Base-by-base conservation (phyloP, 2,329 filamentous ascomycete genomes). In the Basipetospora sp. region DNA sequence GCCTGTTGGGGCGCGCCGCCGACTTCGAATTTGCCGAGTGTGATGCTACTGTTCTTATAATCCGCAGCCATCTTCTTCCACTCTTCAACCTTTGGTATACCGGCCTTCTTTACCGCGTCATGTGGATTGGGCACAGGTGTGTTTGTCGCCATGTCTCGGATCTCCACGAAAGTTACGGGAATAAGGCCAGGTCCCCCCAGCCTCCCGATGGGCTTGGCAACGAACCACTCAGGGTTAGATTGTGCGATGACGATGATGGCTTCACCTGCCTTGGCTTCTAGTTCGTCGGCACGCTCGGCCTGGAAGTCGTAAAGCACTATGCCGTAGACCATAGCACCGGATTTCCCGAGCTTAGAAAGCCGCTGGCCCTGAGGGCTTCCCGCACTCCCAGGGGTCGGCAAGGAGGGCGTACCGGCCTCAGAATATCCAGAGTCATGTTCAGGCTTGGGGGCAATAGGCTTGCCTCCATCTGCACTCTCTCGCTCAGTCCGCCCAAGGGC, bases 21-120 rank as follows among this genome's bases (percentile, higher is more conserved):
- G 41, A 62, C 66, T 49, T 88, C 84, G 47, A 92, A 88, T 59
- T 88, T 93, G 47, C 90, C 90, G 30, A 98, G 65, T 1, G 87
- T 88, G 53, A 98, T 96, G 60, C 90, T 96, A 56, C 87, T 94
- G 56, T 96, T 94, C 66, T 98, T 98, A 62, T 98, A 98, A 45
- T 94, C 88, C 40, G 88, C 88, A 1, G 90, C 87, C 85, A 94
- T 94, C 62, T 92, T 93, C 66, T 98, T 98, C 90, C 90, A 98
- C 51, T 98, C 90, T 54, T 98, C 90, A 3, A 98, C 90, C 50
- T 79, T 80, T 10, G 90, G 90, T 6, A 98, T 87, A 15, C 88
- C 87, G 2, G 90, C 90, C 48, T 79, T 77, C 49, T 76, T 74
- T 40, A 98, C 84, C 1, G 90, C 88, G 20, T 87, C 87, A 18